These are phyloP conservation scores for Cladosporium cucumerinum DNA, from an alignment of 2,329 filamentous ascomycete genomes.

Conservation along the genomic window DNA sequence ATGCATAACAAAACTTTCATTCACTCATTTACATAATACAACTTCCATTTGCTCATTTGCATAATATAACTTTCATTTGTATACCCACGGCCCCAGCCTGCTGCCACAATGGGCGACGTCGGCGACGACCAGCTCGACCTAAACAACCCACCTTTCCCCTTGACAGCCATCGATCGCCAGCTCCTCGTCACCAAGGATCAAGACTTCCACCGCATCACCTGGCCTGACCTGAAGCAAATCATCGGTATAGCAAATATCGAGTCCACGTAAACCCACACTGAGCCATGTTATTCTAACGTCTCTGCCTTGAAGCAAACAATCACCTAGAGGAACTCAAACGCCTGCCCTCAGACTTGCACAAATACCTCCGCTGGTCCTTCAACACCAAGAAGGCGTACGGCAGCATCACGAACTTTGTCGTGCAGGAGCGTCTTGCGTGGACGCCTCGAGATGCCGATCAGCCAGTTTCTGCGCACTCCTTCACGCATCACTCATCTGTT, in stretches of 20 bases:
- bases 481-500: conserved; percentile 44
- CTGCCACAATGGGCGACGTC: conserved; percentile 19
- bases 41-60: too few species aligned
- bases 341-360: conserved; percentile 56
- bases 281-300: conserved; percentile 11
- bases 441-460: conserved; percentile 21
- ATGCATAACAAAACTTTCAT: too few species aligned
- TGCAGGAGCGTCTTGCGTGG: conserved; percentile 55
- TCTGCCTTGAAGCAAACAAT: conserved; percentile 38
- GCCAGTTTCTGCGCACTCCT: conserved; percentile 28
- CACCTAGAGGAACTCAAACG: conserved; percentile 56
- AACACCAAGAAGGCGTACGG: conserved; percentile 55
- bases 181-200: conserved; percentile 52
- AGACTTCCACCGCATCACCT: conserved; percentile 51
- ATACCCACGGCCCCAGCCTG: background rate
- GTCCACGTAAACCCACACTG: background rate
- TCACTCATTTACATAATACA: too few species aligned
- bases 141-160: conserved; percentile 40
- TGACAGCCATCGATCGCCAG: conserved; percentile 49
- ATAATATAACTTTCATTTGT: background rate
- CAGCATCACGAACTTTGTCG: conserved; percentile 55
- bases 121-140: conserved; percentile 31
- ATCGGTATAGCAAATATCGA: conserved; percentile 41
- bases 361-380: conserved; percentile 58
- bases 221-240: conserved; percentile 51